Conservation (phyloP, 148 eudicot genomes). For the Fagopyrum tataricum region DNA sequence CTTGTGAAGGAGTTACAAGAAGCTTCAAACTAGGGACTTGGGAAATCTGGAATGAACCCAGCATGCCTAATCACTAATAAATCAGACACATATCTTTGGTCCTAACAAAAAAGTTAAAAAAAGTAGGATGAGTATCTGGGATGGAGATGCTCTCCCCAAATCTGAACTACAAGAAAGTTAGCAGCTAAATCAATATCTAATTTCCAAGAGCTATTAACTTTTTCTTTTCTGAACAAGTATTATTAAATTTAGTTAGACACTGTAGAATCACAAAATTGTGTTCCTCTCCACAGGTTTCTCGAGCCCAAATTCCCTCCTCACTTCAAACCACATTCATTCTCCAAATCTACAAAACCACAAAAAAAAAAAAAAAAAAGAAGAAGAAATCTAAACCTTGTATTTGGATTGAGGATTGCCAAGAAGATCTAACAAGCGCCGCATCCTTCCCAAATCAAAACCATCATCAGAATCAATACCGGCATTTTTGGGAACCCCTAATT, state of each 20-base stretch:
- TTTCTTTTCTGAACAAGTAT: no score
- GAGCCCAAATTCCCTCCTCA: slow-evolving; percentile 2
- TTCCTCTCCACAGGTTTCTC: background rate
- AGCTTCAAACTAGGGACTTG: background rate
- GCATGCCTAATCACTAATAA: background rate
- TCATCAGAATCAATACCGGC: slow-evolving; percentile 82
- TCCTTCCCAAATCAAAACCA: slow-evolving; percentile 91
- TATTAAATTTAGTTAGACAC: no score
- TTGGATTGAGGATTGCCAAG: slow-evolving; percentile 87
- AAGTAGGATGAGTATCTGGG: no score
- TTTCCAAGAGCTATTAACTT: no score
- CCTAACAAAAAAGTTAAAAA: no score
- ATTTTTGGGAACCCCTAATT: slow-evolving; percentile 68
- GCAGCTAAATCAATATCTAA: no score
- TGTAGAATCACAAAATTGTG: no score
- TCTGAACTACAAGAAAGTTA: background rate
- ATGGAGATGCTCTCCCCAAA: no score
- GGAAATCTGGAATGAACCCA: background rate
- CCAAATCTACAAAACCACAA: background rate
- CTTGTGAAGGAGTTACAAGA: background rate
- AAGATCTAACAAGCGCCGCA: slow-evolving; percentile 60
- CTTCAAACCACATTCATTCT: background rate
- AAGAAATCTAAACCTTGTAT: slow-evolving; percentile 49
- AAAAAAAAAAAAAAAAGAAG: slow-evolving; percentile 7
- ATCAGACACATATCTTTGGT: no score